Evolutionary conservation across 257 asterid species (phyloP), one percentile per base, ranked within the genome.

Genomic region (Forsythia suspensa): DNA sequence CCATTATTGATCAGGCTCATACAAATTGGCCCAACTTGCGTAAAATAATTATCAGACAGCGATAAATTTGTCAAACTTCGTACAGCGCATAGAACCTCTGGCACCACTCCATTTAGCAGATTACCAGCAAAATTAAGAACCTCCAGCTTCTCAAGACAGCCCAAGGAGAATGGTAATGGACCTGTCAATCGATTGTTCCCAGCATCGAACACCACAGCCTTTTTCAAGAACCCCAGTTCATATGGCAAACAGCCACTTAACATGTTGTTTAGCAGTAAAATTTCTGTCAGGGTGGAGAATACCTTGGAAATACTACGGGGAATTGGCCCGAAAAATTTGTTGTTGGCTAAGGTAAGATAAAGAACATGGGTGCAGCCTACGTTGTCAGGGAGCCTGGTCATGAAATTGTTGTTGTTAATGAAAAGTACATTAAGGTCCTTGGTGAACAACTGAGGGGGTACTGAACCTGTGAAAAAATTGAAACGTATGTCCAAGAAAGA

Each of bases 311-410:
- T 81, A 40, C 82, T 71, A 13, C 80, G 83, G 6, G 97, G 94
- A 80, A 93, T 90, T 2, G 94, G 90, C 8, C 97, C 97, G 73
- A 86, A 87, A 78, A 93, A 82, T 42, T 73, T 86, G 89, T 93
- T 93, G 77, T 93, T 90, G 77, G 97, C 94, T 29, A 93, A 57
- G 6, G 97, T 87, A 3, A 93, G 95, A 36, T 84, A 91, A 18
- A 71, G 5, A 8, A 87, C 57, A 12, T 63, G 87, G 37, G 51
- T 70, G 76, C 15, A 46, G 61, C 71, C 85, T n/a, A 78, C 55
- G 66, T 38, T 76, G 20, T 90, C 97, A 0, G 95, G 94, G 20
- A 93, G 41, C 39, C 77, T 87, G 1, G 88, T 78, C 61, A 84
- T 63, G 85, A 93, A 91, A 44, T 87, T 80, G 83, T 93, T 91